These are phyloP conservation scores for Mariannaea elegans DNA, from an alignment of 2,329 filamentous ascomycete species.

Conservation along the genomic window DNA sequence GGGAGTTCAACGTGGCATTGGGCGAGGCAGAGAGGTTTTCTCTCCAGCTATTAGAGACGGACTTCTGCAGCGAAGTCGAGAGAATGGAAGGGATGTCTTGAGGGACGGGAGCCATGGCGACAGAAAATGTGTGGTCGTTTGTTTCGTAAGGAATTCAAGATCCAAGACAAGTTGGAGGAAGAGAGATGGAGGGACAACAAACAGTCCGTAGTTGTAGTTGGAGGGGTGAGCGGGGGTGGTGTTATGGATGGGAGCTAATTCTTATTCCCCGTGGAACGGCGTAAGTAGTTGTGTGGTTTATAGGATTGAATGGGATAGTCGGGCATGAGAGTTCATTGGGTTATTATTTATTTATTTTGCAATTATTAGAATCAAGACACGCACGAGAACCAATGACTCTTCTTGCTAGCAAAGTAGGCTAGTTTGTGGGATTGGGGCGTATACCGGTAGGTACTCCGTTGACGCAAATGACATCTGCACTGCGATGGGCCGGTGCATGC, in stretches of 20 bases:
- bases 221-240: constrained; percentile 5
- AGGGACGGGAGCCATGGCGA: constrained; percentile 51
- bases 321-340: background rate
- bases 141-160: constrained; percentile 45
- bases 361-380: background rate
- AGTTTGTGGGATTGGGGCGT: too few relatives aligned
- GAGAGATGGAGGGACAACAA: constrained; percentile 9
- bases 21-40: constrained; percentile 76
- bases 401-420: background rate
- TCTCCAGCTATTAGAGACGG: constrained; percentile 67
- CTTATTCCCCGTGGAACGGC: background rate
- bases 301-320: background rate
- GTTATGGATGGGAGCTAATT: constrained; percentile 12
- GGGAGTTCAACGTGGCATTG: constrained; percentile 77
- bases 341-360: background rate
- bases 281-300: background rate
- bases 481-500: constrained; percentile 39
- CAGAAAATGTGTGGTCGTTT: constrained; percentile 15
- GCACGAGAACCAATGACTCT: background rate
- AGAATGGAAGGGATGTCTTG: constrained; percentile 56
- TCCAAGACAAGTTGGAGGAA: constrained; percentile 38
- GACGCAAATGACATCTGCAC: background rate
- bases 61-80: constrained; percentile 45
- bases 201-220: background rate
- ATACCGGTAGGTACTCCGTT: too few relatives aligned